A percentile compares a stretch with the other conserved stretches of the same genome.
phyloP scores from a whole-genome alignment of 2,329 filamentous ascomycete species.

The Epichloe baconii region DNA sequence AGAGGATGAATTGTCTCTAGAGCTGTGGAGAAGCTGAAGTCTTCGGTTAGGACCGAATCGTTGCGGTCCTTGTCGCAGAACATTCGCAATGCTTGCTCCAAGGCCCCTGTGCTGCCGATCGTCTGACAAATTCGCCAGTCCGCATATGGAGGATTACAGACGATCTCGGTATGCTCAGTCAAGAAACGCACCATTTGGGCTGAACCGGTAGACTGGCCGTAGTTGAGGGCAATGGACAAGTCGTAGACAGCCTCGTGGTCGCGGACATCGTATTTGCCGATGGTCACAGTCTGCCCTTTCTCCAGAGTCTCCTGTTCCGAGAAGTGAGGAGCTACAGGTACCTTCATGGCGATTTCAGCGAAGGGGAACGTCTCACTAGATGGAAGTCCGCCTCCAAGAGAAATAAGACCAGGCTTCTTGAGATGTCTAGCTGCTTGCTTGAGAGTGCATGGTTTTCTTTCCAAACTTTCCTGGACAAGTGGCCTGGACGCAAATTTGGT shows the following conservation, averaged over 20 bases:
- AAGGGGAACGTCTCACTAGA: constrained; percentile 90
- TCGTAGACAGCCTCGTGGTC: constrained; percentile 48
- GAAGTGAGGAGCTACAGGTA: constrained; percentile 58
- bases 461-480: constrained; percentile 50
- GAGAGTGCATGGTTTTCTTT: constrained; percentile 54
- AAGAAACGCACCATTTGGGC: constrained; percentile 82
- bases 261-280: constrained; percentile 74
- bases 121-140: constrained; percentile 83
- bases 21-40: constrained; percentile 76
- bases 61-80: constrained; percentile 56
- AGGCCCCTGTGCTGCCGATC: constrained; percentile 71
- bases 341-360: constrained; percentile 59
- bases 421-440: constrained; percentile 73
- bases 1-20: constrained; percentile 44
- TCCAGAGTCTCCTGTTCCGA: constrained; percentile 52
- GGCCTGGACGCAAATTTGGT: constrained; percentile 23
- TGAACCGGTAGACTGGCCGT: constrained; percentile 74
- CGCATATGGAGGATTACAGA: constrained; percentile 73
- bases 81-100: constrained; percentile 76
- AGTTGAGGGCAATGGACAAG: constrained; percentile 82
- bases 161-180: constrained; percentile 89
- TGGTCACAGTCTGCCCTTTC: constrained; percentile 45
- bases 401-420: constrained; percentile 73
- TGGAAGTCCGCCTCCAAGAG: constrained; percentile 80
- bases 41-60: constrained; percentile 74